phyloP scores from a whole-genome alignment of 495 filamentous ascomycete genomes.

The Cudoniella acicularis region DNA sequence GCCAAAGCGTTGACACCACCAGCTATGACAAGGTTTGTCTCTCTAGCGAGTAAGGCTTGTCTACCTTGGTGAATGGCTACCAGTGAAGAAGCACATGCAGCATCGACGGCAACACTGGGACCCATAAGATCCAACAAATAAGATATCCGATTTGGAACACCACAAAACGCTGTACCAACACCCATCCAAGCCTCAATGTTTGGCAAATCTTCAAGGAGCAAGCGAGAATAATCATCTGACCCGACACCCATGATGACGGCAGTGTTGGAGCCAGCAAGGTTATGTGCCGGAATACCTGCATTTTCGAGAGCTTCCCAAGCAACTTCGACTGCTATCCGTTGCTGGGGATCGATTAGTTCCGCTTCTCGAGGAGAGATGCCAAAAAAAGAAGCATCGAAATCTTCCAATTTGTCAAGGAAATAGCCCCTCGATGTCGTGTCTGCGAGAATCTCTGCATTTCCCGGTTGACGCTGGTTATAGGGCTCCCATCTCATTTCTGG shows the following conservation, averaged over 20 bases:
- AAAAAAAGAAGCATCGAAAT: constrained; percentile 58
- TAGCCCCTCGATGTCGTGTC: not conserved
- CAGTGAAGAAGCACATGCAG: constrained; percentile 77
- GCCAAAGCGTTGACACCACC: constrained; percentile 1
- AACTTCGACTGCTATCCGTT: constrained; percentile 51
- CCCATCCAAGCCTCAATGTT: constrained; percentile 32
- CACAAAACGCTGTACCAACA: constrained; percentile 39
- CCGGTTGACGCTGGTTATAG: not conserved
- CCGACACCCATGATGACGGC: constrained; percentile 77
- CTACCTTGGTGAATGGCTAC: constrained; percentile 66
- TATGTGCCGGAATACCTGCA: constrained; percentile 81
- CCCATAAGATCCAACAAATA: constrained; percentile 53
- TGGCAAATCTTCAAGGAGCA: constrained; percentile 75
- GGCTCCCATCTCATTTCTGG: constrained; percentile 32
- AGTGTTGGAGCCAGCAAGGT: constrained; percentile 75
- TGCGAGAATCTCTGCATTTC: not conserved
- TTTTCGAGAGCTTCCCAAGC: constrained; percentile 59
- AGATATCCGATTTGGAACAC: constrained; percentile 58
- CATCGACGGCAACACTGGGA: constrained; percentile 70
- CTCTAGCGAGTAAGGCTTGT: constrained; percentile 64
- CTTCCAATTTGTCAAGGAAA: constrained; percentile 42
- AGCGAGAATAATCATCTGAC: constrained; percentile 82
- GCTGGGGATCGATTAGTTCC: constrained; percentile 53
- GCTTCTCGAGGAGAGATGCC: constrained; percentile 54
- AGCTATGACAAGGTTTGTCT: constrained; percentile 31